Evolutionary conservation across 2,329 filamentous ascomycete genomes (phyloP), one percentile per base, ranked within the genome.

Genomic region (Colletotrichum tamarilloi): DNA sequence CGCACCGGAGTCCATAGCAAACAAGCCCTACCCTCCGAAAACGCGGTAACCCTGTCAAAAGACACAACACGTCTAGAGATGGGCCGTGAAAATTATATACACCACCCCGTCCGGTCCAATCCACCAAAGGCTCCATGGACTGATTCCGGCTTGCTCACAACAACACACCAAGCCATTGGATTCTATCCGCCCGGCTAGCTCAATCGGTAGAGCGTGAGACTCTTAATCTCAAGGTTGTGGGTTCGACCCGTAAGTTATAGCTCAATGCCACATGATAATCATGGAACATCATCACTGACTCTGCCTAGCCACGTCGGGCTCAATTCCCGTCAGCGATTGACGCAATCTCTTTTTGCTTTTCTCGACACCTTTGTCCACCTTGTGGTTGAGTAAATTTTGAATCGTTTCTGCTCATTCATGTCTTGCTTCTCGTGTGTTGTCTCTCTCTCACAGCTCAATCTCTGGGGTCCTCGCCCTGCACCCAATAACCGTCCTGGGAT

Each of bases 131-230:
- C 19, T 56, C 22, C 49, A 55, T 66, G 19, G 1, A 57, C 6
- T 22, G 4, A 2, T 22, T 14, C 28, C 1, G 30, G 8, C 16
- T 2, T 1, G 6, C 14, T 1, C 2, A 1, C 1, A 2, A 2
- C 58, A 59, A 64, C 70, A 65, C 30, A 59, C 46, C 30, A 38
- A 73, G 70, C 66, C 60, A 65, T 62, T 70, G 66, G 70, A 49
- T 81, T 2, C 55, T 4, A 60, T 35, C 62, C 67, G 87, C 86
- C 87, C 84, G 86, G 87, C 86, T 91, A 91, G 89, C 89, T 91
- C 89, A 91, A 91, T 91, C 88, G 88, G 89, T 92, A 92, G 90
- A 92, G 90, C 90, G 90, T 92, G 87, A 91, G 90, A 92, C 90
- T 92, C 90, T 89, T 89, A 89, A 87, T 87, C 86, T 88, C 84